Evolutionary conservation across 1,139 yeast genomes (phyloP).

Genomic region (Scheffersomyces insectosa): DNA sequence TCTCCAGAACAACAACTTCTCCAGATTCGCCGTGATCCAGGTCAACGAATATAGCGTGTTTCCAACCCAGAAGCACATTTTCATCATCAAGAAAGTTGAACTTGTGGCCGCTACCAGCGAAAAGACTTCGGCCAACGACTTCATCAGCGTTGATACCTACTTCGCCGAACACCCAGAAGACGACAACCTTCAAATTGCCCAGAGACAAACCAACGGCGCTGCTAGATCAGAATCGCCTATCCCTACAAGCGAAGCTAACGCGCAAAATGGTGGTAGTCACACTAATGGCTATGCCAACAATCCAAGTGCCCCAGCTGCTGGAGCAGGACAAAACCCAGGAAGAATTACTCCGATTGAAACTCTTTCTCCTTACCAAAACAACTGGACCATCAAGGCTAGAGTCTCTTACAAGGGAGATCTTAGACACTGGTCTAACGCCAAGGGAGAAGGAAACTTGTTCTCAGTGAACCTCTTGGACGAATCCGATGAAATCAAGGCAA

Average conservation of each 20-base stretch:
- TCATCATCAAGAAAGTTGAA: constrained; percentile 54
- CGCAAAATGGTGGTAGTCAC: constrained; percentile 9
- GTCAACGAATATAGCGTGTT: constrained; percentile 49
- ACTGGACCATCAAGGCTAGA: constrained; percentile 92
- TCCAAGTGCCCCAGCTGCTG: constrained; percentile 16
- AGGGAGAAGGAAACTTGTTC: constrained; percentile 89
- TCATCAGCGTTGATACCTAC: constrained; percentile 52
- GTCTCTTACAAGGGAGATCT: constrained; percentile 86
- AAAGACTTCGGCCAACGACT: constrained; percentile 35
- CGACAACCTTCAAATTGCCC: constrained; percentile 31
- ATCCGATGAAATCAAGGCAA: constrained; percentile 94
- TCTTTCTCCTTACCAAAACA: constrained; percentile 85
- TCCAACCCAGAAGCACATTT: constrained; percentile 52
- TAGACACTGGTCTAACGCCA: constrained; percentile 82
- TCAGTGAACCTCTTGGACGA: constrained; percentile 88
- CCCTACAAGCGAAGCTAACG: constrained; percentile 7
- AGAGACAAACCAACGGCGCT: constrained; percentile 7
- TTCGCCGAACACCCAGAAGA: constrained; percentile 57
- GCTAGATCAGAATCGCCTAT: constrained; percentile 17
- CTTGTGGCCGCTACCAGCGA: constrained; percentile 43
- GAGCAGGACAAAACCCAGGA: constrained; percentile 14
- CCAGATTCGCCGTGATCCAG: constrained; percentile 32
- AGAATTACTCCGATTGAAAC: constrained; percentile 75
- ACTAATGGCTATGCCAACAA: constrained; percentile 7
- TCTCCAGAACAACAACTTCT: constrained; percentile 47